A percentile compares a stretch with the other conserved stretches of the same genome.
Evolutionary conservation across 441 rosid genomes (phyloP).

Genomic region (Gossypium davidsonii): DNA sequence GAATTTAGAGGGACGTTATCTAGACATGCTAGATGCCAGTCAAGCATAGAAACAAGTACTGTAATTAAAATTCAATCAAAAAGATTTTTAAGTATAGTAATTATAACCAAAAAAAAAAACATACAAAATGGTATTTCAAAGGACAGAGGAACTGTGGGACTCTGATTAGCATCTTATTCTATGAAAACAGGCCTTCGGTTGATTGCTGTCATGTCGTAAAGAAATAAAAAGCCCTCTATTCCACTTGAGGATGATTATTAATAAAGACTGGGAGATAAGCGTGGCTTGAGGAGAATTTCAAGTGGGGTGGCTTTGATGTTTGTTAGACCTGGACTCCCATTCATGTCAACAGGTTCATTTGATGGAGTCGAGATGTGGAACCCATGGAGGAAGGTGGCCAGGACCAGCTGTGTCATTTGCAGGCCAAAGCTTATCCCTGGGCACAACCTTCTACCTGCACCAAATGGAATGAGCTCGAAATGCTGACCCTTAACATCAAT

Average conservation of each 20-base stretch:
- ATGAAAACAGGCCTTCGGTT: not conserved
- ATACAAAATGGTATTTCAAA: not conserved
- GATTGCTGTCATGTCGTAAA: not conserved
- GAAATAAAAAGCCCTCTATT: not conserved
- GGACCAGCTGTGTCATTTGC: constrained; percentile 18
- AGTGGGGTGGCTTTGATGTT: constrained; percentile 27
- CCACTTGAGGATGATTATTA: not conserved
- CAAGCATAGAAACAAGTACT: not conserved
- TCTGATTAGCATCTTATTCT: not conserved
- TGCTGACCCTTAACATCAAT: constrained; percentile 21
- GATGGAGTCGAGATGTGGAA: constrained; percentile 9
- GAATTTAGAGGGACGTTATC: not conserved
- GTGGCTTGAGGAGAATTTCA: constrained; percentile 21
- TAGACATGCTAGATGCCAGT: not conserved
- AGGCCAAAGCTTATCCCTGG: constrained; percentile 19
- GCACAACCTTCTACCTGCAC: constrained; percentile 29
- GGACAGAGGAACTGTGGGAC: not conserved
- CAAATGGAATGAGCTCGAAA: constrained; percentile 30
- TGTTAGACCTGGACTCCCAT: constrained; percentile 24
- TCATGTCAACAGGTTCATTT: constrained; percentile 21
- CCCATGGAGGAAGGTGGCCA: constrained; percentile 22
- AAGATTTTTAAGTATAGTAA: not conserved
- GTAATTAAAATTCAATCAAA: not conserved
- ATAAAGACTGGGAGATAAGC: constrained; percentile 16
- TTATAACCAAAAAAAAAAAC: not conserved